A percentile compares a stretch with the other conserved stretches of the same genome.
Evolutionary conservation across 345 rosid genomes (phyloP).

Genomic region (Arabidopsis suecica): DNA sequence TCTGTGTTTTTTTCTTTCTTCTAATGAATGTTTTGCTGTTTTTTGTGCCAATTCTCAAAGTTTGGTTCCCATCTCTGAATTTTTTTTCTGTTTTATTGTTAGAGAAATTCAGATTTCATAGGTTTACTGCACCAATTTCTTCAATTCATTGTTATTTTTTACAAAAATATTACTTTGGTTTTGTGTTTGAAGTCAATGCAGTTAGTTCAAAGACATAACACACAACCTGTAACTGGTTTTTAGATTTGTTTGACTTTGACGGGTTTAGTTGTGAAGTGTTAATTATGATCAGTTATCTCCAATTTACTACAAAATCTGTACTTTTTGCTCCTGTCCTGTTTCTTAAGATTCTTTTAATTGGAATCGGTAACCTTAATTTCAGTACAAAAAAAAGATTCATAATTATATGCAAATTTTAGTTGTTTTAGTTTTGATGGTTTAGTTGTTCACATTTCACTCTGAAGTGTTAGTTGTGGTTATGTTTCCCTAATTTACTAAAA

Average conservation of each 20-base stretch:
- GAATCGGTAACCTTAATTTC: conserved; percentile 20
- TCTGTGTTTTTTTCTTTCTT: background rate
- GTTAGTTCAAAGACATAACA: conserved; percentile 16
- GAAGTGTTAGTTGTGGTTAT: background rate
- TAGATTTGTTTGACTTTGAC: conserved; percentile 1
- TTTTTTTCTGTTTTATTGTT: background rate
- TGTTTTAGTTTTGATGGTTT: conserved; percentile 2
- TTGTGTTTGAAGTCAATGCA: conserved; percentile 21
- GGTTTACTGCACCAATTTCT: background rate
- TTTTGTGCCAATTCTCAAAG: conserved; percentile 9
- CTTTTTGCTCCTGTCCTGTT: conserved; percentile 5
- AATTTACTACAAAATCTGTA: conserved; percentile 19
- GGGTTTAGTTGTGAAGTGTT: background rate
- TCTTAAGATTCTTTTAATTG: conserved; percentile 15
- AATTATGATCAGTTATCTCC: background rate
- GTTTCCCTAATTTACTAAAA: background rate
- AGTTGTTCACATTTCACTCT: background rate
- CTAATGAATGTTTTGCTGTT: background rate
- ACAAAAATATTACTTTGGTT: background rate
- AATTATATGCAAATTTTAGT: background rate
- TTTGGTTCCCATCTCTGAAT: conserved; percentile 18
- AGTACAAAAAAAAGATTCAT: background rate
- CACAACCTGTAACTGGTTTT: background rate
- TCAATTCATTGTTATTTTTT: background rate
- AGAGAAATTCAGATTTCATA: background rate